Percentiles rank a stretch among this genome's conserved stretches.
Evolutionary conservation across 345 rosid species (phyloP).

Genomic region (Clausena lansium): DNA sequence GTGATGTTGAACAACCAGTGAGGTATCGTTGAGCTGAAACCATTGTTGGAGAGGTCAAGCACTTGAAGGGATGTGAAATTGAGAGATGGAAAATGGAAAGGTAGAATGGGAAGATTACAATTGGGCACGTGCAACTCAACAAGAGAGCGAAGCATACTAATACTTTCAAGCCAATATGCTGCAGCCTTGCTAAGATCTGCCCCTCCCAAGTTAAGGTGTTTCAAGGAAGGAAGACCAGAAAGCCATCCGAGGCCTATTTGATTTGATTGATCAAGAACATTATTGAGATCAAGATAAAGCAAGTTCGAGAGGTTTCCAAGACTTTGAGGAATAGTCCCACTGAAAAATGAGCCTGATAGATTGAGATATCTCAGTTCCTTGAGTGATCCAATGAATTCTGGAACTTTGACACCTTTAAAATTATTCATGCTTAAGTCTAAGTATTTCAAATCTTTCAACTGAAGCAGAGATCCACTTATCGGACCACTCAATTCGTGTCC

Average conservation of each 20-base stretch:
- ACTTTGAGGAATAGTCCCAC: slow-evolving; percentile 11
- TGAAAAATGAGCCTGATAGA: slow-evolving; percentile 17
- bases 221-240: slow-evolving; percentile 23
- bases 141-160: slow-evolving; percentile 28
- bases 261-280: not conserved
- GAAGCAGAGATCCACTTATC: slow-evolving; percentile 24
- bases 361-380: slow-evolving; percentile 27
- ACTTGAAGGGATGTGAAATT: slow-evolving; percentile 22
- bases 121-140: slow-evolving; percentile 20
- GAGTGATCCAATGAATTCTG: slow-evolving; percentile 16
- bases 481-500: slow-evolving; percentile 12
- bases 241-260: slow-evolving; percentile 16
- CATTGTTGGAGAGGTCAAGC: slow-evolving; percentile 32
- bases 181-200: slow-evolving; percentile 15
- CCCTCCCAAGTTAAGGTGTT: slow-evolving; percentile 21
- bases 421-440: slow-evolving; percentile 27
- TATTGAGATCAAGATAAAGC: slow-evolving; percentile 20
- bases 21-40: slow-evolving; percentile 24
- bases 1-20: slow-evolving; percentile 24
- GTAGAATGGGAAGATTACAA: slow-evolving; percentile 23
- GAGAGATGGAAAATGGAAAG: slow-evolving; percentile 2
- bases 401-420: slow-evolving; percentile 21
- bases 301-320: slow-evolving; percentile 22
- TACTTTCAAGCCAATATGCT: slow-evolving; percentile 20
- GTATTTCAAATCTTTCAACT: slow-evolving; percentile 13